Conservation (phyloP, 345 rosid species). For the Theobroma cacao region DNA sequence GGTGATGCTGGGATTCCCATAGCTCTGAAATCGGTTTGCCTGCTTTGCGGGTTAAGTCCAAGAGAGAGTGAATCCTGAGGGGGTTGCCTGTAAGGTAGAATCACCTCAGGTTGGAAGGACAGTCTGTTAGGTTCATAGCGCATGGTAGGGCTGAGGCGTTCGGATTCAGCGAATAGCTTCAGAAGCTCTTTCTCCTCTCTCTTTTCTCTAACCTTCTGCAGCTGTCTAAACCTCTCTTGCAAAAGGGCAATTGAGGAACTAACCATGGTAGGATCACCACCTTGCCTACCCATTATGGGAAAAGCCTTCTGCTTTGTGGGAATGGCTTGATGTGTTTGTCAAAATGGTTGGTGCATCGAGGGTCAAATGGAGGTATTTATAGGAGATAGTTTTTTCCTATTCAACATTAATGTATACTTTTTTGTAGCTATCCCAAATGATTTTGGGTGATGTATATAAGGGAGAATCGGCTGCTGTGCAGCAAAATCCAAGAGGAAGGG, state of each 20-base stretch:
- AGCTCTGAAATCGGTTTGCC: constrained; percentile 16
- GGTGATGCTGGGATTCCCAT: constrained; percentile 17
- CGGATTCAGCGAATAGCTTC: constrained; percentile 36
- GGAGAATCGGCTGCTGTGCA: constrained; percentile 36
- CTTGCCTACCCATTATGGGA: constrained; percentile 48
- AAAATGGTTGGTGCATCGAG: constrained; percentile 1
- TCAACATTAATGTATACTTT: neutral
- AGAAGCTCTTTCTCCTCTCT: constrained; percentile 56
- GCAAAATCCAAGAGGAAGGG: constrained; percentile 44
- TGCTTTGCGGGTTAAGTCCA: constrained; percentile 30
- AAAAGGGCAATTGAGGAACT: constrained; percentile 69
- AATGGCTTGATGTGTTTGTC: neutral
- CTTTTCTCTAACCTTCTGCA: constrained; percentile 56
- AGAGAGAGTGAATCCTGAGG: constrained; percentile 47
- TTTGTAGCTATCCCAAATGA: constrained; percentile 8
- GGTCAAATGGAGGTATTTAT: constrained; percentile 25
- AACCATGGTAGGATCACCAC: constrained; percentile 34
- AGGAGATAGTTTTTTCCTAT: constrained; percentile 1
- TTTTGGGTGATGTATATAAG: constrained; percentile 24
- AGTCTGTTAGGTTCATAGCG: constrained; percentile 10
- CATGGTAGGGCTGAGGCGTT: neutral
- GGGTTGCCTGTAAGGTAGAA: constrained; percentile 18
- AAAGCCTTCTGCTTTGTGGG: neutral
- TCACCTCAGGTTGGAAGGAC: constrained; percentile 23
- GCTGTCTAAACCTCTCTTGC: constrained; percentile 61